Percentiles rank a stretch among this genome's conserved stretches.
phyloP scores from a whole-genome alignment of 192 early-diverging fungal genomes.

The Polychytrium aggregatum region DNA sequence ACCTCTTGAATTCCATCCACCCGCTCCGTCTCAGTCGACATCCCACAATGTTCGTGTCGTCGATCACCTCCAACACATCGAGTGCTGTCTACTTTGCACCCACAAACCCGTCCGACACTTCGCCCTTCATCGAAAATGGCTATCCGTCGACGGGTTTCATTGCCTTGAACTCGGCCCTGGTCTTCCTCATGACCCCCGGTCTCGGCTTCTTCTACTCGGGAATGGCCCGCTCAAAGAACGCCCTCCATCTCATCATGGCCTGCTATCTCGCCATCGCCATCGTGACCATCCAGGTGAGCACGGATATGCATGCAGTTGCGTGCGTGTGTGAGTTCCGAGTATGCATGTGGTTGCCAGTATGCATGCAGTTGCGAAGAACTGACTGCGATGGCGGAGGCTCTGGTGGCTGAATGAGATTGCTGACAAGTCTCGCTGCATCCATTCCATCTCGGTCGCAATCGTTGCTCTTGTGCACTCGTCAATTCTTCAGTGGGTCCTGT shows the following conservation, averaged over 20 bases:
- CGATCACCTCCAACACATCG: no score
- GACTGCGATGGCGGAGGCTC: no score
- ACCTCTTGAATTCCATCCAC: no score
- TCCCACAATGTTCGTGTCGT: no score
- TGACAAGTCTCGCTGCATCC: no score
- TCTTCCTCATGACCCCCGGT: conserved; percentile 93
- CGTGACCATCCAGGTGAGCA: conserved; percentile 64
- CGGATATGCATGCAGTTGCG: no score
- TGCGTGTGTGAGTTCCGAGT: no score
- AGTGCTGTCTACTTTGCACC: no score
- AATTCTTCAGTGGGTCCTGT: conserved; percentile 64
- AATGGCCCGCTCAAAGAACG: conserved; percentile 84
- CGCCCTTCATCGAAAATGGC: conserved; percentile 10
- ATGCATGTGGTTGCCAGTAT: neutral
- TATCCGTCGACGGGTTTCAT: conserved; percentile 40
- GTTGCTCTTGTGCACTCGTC: no score
- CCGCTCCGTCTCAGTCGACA: no score
- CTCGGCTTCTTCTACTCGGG: conserved; percentile 95
- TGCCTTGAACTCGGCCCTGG: conserved; percentile 59
- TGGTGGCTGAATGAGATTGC: neutral
- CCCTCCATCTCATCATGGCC: conserved; percentile 78
- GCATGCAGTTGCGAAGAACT: no score
- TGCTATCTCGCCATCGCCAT: conserved; percentile 59
- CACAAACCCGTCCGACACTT: conserved; percentile 7
- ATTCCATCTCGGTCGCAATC: no score